A percentile compares a stretch with the other conserved stretches of the same genome.
phyloP scores from a whole-genome alignment of 2,329 filamentous ascomycete genomes.

The Tolypocladium capitatum region DNA sequence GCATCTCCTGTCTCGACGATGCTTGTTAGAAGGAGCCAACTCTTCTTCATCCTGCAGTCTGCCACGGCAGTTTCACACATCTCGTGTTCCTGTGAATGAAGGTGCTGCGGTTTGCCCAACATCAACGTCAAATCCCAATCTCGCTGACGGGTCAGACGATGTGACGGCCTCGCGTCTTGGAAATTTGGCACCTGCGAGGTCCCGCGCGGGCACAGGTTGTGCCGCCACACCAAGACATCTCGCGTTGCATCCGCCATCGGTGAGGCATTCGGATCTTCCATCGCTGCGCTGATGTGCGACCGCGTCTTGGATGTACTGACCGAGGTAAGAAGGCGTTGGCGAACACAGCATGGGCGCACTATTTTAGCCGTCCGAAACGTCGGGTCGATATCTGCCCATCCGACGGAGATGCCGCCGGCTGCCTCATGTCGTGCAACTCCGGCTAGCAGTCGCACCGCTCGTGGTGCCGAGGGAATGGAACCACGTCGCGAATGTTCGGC shows the following conservation, averaged over 20 bases:
- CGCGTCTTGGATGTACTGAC: neutral
- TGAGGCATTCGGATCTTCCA: neutral
- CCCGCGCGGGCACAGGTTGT: neutral
- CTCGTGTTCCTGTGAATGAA: no score
- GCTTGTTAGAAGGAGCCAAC: neutral
- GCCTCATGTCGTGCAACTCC: constrained; percentile 1
- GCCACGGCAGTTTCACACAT: neutral
- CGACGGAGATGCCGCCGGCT: neutral
- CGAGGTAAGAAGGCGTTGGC: constrained; percentile 1
- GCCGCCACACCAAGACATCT: neutral
- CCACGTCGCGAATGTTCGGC: constrained; percentile 70
- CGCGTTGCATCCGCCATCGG: neutral
- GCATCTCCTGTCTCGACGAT: neutral
- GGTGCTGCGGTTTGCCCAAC: neutral
- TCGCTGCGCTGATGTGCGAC: neutral
- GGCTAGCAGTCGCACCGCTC: constrained; percentile 46
- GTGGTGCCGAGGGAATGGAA: constrained; percentile 70
- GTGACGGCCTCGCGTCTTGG: neutral
- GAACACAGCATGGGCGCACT: constrained; percentile 1
- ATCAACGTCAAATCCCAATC: neutral
- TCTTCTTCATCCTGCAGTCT: neutral
- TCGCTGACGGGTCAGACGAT: neutral
- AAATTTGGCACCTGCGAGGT: neutral
- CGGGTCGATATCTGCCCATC: neutral
- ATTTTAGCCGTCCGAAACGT: neutral